These are phyloP conservation scores for Lichtheimia corymbifera DNA, from an alignment of 371 early-diverging fungal genomes.

Conservation along the genomic window DNA sequence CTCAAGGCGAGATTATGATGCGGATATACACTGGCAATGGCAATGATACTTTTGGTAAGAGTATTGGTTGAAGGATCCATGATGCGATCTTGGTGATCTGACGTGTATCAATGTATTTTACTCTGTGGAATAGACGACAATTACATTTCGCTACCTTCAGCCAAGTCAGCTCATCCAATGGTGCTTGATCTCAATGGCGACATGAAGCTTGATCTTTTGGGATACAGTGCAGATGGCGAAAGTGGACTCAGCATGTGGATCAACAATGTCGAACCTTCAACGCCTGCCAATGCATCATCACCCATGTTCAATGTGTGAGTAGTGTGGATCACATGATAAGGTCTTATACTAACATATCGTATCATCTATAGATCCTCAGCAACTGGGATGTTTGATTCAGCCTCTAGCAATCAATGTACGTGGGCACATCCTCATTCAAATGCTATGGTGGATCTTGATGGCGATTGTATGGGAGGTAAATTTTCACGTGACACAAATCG, in stretches of 20 bases:
- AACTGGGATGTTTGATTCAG: conserved; percentile 20
- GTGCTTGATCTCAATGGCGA: conserved; percentile 79
- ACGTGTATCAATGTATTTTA: background rate
- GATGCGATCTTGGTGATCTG: background rate
- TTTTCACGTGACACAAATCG: background rate
- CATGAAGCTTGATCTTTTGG: conserved; percentile 79
- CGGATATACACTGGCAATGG: conserved; percentile 74
- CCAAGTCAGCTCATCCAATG: conserved; percentile 71
- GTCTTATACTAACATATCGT: background rate
- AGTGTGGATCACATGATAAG: background rate
- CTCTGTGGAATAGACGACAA: conserved; percentile 31
- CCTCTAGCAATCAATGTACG: conserved; percentile 52
- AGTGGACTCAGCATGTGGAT: conserved; percentile 57
- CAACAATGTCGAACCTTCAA: conserved; percentile 34
- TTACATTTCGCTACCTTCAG: conserved; percentile 52
- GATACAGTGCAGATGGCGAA: conserved; percentile 54
- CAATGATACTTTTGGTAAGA: conserved; percentile 60
- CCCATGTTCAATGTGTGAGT: conserved; percentile 41
- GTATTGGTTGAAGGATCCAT: background rate
- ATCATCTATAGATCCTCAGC: conserved; percentile 32
- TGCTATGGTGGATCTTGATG: conserved; percentile 89
- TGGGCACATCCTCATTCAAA: conserved; percentile 83
- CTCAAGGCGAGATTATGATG: conserved; percentile 56
- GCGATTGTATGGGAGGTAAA: conserved; percentile 84
- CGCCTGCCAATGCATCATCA: conserved; percentile 14